Percentiles rank a stretch among this genome's conserved stretches.
These are phyloP conservation scores for Ganoderma lucidum DNA, from an alignment of 1,284 basidiomycete genomes.

Conservation along the genomic window DNA sequence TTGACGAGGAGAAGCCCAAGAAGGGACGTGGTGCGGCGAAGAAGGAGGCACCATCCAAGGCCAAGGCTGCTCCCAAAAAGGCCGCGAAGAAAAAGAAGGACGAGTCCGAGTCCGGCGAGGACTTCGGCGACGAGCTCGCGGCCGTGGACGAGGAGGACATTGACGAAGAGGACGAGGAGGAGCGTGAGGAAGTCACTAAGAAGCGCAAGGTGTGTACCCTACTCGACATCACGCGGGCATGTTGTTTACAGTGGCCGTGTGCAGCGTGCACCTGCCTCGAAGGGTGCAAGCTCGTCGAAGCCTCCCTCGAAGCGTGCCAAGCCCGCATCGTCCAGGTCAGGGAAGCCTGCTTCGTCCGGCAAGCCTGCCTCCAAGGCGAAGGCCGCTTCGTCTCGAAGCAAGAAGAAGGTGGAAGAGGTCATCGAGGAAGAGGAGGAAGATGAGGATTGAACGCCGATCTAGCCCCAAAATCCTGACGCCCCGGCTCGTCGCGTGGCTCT, in stretches of 20 bases:
- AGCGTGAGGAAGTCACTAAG: conserved; percentile 39
- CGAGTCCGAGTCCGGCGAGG: conserved; percentile 44
- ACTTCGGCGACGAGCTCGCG: conserved; percentile 46
- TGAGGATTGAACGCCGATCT: conserved; percentile 13
- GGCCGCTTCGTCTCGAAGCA: conserved; percentile 32
- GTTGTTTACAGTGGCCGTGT: background rate
- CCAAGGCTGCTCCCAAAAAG: conserved; percentile 44
- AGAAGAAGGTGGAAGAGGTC: conserved; percentile 36
- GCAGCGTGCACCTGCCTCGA: conserved; percentile 40
- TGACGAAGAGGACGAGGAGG: conserved; percentile 42
- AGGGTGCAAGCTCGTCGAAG: conserved; percentile 34
- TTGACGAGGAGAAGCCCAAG: conserved; percentile 50
- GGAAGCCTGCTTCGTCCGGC: conserved; percentile 31
- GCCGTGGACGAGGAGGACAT: conserved; percentile 43
- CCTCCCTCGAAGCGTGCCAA: conserved; percentile 41
- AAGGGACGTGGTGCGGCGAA: conserved; percentile 43
- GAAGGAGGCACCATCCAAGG: conserved; percentile 40
- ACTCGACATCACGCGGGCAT: background rate
- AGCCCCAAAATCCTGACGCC: conserved; percentile 7
- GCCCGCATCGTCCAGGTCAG: conserved; percentile 33
- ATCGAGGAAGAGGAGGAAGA: conserved; percentile 37
- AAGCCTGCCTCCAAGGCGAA: conserved; percentile 36
- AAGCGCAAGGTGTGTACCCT: conserved; percentile 45
- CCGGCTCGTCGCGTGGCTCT: background rate
- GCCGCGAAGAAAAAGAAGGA: conserved; percentile 46